Base-by-base conservation (phyloP, 2,329 filamentous ascomycete species). In the Diaporthe sp. region DNA sequence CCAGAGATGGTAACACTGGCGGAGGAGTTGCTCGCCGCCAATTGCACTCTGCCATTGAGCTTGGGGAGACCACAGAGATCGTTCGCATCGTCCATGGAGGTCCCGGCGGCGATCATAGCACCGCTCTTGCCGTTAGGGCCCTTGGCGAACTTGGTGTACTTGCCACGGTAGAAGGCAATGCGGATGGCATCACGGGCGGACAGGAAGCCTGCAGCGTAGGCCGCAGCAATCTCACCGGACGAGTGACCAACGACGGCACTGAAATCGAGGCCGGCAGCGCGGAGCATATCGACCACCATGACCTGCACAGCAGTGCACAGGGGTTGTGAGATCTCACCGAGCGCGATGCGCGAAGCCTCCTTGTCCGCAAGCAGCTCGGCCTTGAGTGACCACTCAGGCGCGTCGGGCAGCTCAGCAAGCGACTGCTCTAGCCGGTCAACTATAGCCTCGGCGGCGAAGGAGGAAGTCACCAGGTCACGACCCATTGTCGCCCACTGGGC, bases 251-350 rank as follows among this genome's bases (percentile, higher is more conserved):
- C 75, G 2, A 84, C 81, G 2, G 76, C 78, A 2, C 60, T 37
- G 4, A 83, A 79, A 5, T 67, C 22, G 10, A 84, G 55, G 4
- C 79, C 79, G 0, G 77, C 78, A 0, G 51, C 49, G 3, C 34
- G 57, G 5, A 87, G 78, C 1, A 85, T 68, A 15, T 85, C 82
- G 0, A 86, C 81, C 0, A 86, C 76, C 7, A 80, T 79, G 2
- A 87, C 79, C 75, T 87, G 86, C 0, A 87, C 42, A 0, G 84
- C 84, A 3, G 85, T 86, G 72, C 83, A 86, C 0, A 84, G 37
- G 2, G 78, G 78, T 68, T 77, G 74, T n/a, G 57, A 70, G 25
- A 77, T 31, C n/a, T 46, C 61, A 15, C 60, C 68, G 22, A 74
- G 65, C 39, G 77, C 57, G 22, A 81, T 71, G 12, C 75, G 72